These are phyloP conservation scores for Gorgonomyces haynaldii DNA, from an alignment of 192 early-diverging fungal species.

Conservation along the genomic window DNA sequence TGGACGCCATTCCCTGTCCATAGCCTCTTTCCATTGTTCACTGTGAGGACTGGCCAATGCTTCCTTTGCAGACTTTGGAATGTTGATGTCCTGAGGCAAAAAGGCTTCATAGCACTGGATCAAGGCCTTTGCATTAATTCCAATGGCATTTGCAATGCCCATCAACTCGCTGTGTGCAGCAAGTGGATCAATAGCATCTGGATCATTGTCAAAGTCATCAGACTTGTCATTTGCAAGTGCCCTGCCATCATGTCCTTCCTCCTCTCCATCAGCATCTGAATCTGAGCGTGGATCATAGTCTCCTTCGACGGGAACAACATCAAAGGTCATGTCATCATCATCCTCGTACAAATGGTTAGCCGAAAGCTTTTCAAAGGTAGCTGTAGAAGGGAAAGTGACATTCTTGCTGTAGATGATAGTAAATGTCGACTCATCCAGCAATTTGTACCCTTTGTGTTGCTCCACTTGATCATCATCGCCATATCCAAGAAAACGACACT, in stretches of 20 bases:
- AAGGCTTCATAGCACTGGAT: too few species aligned
- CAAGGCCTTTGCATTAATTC: too few species aligned
- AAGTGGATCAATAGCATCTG: too few species aligned
- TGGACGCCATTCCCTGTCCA: not conserved
- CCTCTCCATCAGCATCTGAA: not conserved
- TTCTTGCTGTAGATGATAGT: constrained; percentile 1
- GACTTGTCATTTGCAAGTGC: too few species aligned
- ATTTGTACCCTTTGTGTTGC: not conserved
- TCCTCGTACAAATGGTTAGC: constrained; percentile 1
- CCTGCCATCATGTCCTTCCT: not conserved
- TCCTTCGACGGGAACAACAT: not conserved
- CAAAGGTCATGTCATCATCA: constrained; percentile 3
- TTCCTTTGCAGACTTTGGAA: not conserved
- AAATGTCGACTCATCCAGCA: not conserved
- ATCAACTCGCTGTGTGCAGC: too few species aligned
- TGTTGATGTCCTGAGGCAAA: not conserved
- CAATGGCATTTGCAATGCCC: too few species aligned
- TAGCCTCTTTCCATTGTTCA: not conserved
- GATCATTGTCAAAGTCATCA: too few species aligned
- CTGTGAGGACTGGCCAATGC: not conserved
- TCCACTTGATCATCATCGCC: not conserved
- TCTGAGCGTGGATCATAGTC: not conserved
- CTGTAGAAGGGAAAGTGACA: not conserved
- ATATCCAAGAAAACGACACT: constrained; percentile 6
- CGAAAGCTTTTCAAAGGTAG: not conserved